Base-by-base conservation (phyloP, 2,329 filamentous ascomycete genomes). In the Xylaria sp. region DNA sequence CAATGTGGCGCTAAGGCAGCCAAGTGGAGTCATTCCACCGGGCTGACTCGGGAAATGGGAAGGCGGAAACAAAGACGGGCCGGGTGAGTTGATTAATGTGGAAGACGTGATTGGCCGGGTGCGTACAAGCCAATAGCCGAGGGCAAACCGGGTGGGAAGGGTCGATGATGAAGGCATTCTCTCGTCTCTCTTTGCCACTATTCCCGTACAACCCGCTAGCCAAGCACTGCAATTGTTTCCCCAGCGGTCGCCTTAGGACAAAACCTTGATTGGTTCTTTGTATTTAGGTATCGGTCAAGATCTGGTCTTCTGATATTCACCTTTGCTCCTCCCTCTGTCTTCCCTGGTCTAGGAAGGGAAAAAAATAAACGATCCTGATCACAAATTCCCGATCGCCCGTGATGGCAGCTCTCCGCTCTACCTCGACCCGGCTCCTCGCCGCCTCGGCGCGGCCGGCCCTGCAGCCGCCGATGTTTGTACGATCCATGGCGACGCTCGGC, bases 321-420 rank as follows among this genome's bases (percentile, higher is more conserved):
- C 44, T 50, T 51, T 43, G 26, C 20, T 42, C 20, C 44, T 18
- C 4, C 34, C 19, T 2, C 9, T 29, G 16, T 17, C 7, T 19
- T 24, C 11, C 42, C 11, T 16, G n/a, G 16, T 34, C 16, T 34
- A 50, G 39, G 43, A 17, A 26, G 38, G 44, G 20, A 24, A n/a
- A 50, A 39, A 53, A 41, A 22, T 40, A 52, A 39, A 46, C 34
- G 48, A 18, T 20, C 45, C 39, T 21, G 20, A 44, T 43, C 43
- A 44, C 53, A 29, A 55, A 49, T 41, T 18, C 13, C 22, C 29
- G 22, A 44, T 56, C 50, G 61, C 66, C 64, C 63, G 75, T 68
- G 70, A 86, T 86, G 83, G 80, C 83, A 68, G 76, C 82, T 78
- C 82, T 86, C 73, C 83, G 83, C 78, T 82, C 80, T 66, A 76